These are phyloP conservation scores for Fusarium nelsonii DNA, from an alignment of 2,329 filamentous ascomycete species.

Conservation along the genomic window DNA sequence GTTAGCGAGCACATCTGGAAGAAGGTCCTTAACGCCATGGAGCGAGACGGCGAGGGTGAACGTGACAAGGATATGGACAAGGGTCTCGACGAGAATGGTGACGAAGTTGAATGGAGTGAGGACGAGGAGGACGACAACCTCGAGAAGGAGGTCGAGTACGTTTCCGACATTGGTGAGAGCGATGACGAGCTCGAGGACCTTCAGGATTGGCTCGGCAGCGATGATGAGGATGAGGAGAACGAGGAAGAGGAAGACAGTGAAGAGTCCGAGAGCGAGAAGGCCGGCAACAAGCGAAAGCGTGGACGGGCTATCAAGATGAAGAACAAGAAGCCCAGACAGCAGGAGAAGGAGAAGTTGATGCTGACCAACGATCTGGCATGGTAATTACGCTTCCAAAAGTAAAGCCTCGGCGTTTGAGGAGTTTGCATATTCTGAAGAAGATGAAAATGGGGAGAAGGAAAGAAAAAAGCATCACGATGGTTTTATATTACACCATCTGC, in stretches of 20 bases:
- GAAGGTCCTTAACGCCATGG: constrained; percentile 91
- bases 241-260: constrained; percentile 70
- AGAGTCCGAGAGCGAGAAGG: constrained; percentile 67
- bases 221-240: constrained; percentile 69
- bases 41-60: constrained; percentile 84
- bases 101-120: constrained; percentile 75
- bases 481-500: background rate
- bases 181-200: constrained; percentile 84
- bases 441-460: constrained; percentile 16
- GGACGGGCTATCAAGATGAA: constrained; percentile 62
- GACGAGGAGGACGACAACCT: constrained; percentile 79
- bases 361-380: constrained; percentile 59
- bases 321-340: constrained; percentile 62
- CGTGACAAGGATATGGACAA: constrained; percentile 91
- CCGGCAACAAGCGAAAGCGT: constrained; percentile 68
- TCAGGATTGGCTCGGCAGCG: constrained; percentile 92
- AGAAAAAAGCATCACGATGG: constrained; percentile 1
- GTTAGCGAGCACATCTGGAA: constrained; percentile 97
- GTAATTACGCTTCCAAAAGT: constrained; percentile 45
- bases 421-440: constrained; percentile 31
- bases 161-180: constrained; percentile 88
- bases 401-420: constrained; percentile 45
- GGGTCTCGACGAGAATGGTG: constrained; percentile 83
- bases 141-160: constrained; percentile 87
- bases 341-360: constrained; percentile 70